Percentiles rank a stretch among this genome's conserved stretches.
Conservation (phyloP, 768 basidiomycete species). For the Tremella yokohamensis region DNA sequence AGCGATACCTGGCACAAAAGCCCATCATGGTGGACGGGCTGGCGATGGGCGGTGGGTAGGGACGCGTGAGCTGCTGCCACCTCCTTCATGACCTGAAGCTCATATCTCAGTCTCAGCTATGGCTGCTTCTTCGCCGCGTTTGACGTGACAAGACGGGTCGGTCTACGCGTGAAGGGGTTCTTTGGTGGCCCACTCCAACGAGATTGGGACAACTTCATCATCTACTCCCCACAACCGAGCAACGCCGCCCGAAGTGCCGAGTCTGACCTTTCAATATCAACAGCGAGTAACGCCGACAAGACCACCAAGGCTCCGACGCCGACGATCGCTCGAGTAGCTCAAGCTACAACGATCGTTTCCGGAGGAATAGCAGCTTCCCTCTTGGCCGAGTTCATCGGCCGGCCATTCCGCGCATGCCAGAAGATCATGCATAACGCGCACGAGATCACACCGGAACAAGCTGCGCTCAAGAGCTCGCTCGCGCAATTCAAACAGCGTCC, state of each 20-base stretch:
- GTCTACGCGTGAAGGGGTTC: conserved; percentile 42
- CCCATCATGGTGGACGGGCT: conserved; percentile 47
- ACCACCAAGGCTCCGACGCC: conserved; percentile 18
- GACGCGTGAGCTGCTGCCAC: conserved; percentile 34
- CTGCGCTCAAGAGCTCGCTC: not conserved
- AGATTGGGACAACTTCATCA: conserved; percentile 30
- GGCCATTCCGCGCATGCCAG: conserved; percentile 44
- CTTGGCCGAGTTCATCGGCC: conserved; percentile 35
- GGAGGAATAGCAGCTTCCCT: conserved; percentile 45
- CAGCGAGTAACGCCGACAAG: not conserved
- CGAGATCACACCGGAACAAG: conserved; percentile 2
- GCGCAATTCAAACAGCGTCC: conserved; percentile 13
- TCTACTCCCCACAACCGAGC: not conserved
- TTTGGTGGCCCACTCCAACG: conserved; percentile 27
- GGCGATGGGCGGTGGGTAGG: conserved; percentile 41
- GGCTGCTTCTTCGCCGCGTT: conserved; percentile 48
- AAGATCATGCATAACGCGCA: conserved; percentile 19
- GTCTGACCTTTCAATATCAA: not conserved
- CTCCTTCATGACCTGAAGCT: not conserved
- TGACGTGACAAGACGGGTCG: conserved; percentile 41
- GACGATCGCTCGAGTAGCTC: conserved; percentile 43
- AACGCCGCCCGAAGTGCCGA: not conserved
- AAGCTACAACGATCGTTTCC: conserved; percentile 44
- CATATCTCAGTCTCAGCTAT: conserved; percentile 34
- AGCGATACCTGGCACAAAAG: conserved; percentile 36